A percentile compares a stretch with the other conserved stretches of the same genome.
Evolutionary conservation across 768 basidiomycete genomes (phyloP).

Genomic region (Calocybe cyanea): DNA sequence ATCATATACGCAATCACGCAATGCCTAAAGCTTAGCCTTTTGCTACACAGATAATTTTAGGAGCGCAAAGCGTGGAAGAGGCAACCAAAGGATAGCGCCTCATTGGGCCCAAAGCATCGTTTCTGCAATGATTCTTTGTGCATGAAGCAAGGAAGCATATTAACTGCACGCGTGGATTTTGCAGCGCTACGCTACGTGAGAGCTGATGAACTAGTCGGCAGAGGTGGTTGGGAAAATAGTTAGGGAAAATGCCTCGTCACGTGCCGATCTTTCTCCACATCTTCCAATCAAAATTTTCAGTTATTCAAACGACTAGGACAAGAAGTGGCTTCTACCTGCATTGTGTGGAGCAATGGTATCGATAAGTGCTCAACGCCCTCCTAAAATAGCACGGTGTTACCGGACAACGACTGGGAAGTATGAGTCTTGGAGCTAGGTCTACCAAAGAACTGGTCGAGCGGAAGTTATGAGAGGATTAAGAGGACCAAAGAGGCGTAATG

Average conservation of each 20-base stretch:
- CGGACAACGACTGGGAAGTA: neutral
- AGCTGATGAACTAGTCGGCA: neutral
- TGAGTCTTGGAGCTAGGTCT: neutral
- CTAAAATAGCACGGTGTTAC: neutral
- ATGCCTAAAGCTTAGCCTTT: neutral
- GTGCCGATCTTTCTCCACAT: neutral
- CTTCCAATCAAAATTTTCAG: conserved; percentile 2
- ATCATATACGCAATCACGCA: neutral
- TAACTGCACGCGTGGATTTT: neutral
- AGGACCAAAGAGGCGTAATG: no score
- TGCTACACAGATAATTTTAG: conserved; percentile 6
- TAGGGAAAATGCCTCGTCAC: conserved; percentile 1
- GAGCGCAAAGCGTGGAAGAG: neutral
- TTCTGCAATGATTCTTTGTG: neutral
- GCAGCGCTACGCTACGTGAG: neutral
- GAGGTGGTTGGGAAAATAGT: neutral
- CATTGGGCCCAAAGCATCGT: neutral
- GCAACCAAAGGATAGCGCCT: conserved; percentile 1
- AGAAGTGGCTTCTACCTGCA: neutral
- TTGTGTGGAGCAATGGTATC: neutral
- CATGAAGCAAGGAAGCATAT: neutral
- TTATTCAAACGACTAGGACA: neutral
- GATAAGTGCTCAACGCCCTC: neutral
- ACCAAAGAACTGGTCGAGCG: neutral
- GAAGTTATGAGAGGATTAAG: no score